Evolutionary conservation across 2,329 filamentous ascomycete species (phyloP), one percentile per base, ranked within the genome.

Genomic region (Aspergillus ruber): DNA sequence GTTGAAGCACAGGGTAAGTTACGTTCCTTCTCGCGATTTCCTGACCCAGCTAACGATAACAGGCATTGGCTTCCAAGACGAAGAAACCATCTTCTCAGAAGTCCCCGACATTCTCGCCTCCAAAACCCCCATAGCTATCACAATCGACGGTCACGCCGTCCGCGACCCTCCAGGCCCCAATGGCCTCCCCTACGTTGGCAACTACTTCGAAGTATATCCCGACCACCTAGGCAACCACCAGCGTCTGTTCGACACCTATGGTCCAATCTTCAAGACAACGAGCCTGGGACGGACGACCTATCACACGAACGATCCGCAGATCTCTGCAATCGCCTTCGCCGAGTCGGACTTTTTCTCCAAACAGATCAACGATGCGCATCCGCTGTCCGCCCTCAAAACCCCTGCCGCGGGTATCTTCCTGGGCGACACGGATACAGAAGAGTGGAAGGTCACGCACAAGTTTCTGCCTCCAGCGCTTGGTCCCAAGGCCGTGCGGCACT

Each of bases 401-500:
- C 50, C 56, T 1, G 39, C 51, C 2, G 65, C 64, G 1, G 61
- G 61, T 9, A 49, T 68, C 21, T 68, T 68, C 48, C 46, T 66
- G 0, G 59, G 59, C 4, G 65, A 68, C 42, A 66, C 63, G 0
- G 59, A 66, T 43, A 61, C 55, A 6, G 20, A 23, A 9, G 56
- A 60, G 44, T 69, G 63, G 62, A 65, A 58, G 38, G 46, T 73
- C 0, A 74, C 76, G 0, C 82, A 84, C 68, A 84, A 84, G 59
- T 84, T 83, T 61, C 54, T 84, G 0, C 79, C 81, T 0, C 80
- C 81, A 0, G 76, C 78, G 0, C 66, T 84, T 9, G 74, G 74
- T 0, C 80, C 80, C 27, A 82, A 80, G 56, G 81, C 81, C 0
- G 79, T 84, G 4, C 69, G 76, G 1, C 81, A 83, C 54, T 83